These are phyloP conservation scores for Noccaea caerulescens DNA, from an alignment of 345 rosid genomes.

Conservation along the genomic window DNA sequence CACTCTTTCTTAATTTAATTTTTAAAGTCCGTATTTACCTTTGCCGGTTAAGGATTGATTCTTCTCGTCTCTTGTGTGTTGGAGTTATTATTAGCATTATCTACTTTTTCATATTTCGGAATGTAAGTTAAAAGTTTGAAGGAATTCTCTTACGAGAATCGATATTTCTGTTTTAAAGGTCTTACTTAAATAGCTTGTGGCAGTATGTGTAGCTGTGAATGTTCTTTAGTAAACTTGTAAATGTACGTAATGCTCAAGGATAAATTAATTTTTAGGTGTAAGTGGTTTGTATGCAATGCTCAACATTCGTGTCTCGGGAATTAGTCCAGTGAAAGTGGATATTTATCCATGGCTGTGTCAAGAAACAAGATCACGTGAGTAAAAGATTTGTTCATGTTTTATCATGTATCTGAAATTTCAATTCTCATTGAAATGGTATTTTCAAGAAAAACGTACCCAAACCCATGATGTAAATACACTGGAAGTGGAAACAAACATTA, in stretches of 20 bases:
- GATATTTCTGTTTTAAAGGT: slow-evolving; percentile 5
- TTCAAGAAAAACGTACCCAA: no score
- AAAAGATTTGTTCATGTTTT: no score
- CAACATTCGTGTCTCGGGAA: no score
- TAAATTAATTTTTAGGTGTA: not conserved
- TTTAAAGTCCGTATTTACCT: not conserved
- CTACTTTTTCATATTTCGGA: slow-evolving; percentile 1
- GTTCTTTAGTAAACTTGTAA: not conserved
- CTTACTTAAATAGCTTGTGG: slow-evolving; percentile 15
- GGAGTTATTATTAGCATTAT: slow-evolving; percentile 30
- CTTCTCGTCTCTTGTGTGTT: slow-evolving; percentile 41
- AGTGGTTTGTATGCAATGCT: not conserved
- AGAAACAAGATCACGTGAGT: no score
- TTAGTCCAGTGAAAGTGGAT: no score
- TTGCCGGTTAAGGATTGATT: slow-evolving; percentile 32
- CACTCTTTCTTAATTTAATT: slow-evolving; percentile 13
- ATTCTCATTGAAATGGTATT: no score
- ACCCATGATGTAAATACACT: no score
- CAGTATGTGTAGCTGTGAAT: slow-evolving; percentile 11
- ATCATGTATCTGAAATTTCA: no score
- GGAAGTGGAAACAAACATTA: no score
- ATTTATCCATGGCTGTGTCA: no score
- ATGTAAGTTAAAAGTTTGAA: not conserved
- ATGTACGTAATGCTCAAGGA: not conserved
- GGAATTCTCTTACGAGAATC: not conserved